Conservation (phyloP, 495 filamentous ascomycete species). For the Daldinia childiae region DNA sequence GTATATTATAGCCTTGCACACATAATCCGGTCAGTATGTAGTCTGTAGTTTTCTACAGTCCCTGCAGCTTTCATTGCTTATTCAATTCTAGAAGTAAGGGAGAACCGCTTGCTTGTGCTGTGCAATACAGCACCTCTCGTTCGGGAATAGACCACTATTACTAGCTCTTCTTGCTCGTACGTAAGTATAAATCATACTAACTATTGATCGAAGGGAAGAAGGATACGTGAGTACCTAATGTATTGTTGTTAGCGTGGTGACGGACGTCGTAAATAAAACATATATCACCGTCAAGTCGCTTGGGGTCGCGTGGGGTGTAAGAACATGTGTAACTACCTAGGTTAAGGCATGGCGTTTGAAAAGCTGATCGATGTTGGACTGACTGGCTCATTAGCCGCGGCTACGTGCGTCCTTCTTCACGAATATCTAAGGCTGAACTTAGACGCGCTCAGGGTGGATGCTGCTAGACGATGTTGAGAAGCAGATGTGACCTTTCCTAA, state of each 20-base stretch:
- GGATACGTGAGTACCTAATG: neutral
- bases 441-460: conserved; percentile 10
- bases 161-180: neutral
- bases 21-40: conserved; percentile 12
- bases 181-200: neutral
- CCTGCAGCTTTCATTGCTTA: neutral
- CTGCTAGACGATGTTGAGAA: conserved; percentile 7
- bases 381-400: conserved; percentile 35
- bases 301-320: neutral
- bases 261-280: neutral
- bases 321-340: too few relatives aligned
- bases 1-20: conserved; percentile 17
- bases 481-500: conserved; percentile 12
- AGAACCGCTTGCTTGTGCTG: neutral
- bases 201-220: neutral
- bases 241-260: neutral
- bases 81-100: neutral
- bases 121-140: neutral
- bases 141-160: neutral
- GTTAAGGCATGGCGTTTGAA: neutral
- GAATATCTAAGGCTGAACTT: neutral
- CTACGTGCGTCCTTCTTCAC: conserved; percentile 2
- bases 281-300: too few relatives aligned
- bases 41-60: conserved; percentile 14
- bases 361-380: neutral